A percentile compares a stretch with the other conserved stretches of the same genome.
These are phyloP conservation scores for Mucuna pruriens DNA, from an alignment of 306 rosid species.

Conservation along the genomic window DNA sequence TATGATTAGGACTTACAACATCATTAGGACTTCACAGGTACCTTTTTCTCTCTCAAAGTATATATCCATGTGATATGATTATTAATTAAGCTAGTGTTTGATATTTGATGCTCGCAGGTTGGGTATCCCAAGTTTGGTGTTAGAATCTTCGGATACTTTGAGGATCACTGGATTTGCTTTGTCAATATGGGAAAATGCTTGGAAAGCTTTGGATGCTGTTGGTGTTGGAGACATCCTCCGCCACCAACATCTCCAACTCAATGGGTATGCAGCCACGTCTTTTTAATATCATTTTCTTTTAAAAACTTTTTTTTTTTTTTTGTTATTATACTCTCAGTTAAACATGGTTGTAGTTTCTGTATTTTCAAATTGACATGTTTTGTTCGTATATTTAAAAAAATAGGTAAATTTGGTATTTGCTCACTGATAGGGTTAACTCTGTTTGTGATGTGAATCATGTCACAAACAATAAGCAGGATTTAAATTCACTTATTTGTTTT, in stretches of 20 bases:
- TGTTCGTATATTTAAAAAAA: no score
- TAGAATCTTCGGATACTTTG: slow-evolving; percentile 65
- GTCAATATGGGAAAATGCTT: slow-evolving; percentile 66
- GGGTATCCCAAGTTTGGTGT: slow-evolving; percentile 68
- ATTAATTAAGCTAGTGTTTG: not conserved
- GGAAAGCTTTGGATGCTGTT: slow-evolving; percentile 81
- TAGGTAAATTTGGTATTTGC: no score
- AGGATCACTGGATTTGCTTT: slow-evolving; percentile 73
- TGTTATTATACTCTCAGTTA: no score
- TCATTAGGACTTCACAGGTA: slow-evolving; percentile 66
- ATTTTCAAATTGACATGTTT: no score
- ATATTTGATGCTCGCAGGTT: slow-evolving; percentile 35
- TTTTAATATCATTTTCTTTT: not conserved
- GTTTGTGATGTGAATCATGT: no score
- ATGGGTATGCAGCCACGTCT: slow-evolving; percentile 40
- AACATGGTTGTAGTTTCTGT: no score
- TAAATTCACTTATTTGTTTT: no score
- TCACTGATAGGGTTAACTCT: no score
- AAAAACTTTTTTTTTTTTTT: no score
- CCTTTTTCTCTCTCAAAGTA: not conserved
- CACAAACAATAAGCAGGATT: no score
- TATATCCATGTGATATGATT: not conserved
- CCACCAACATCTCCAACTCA: slow-evolving; percentile 46
- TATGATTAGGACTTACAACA: slow-evolving; percentile 84
- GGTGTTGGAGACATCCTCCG: slow-evolving; percentile 66